Percentiles rank a stretch among this genome's conserved stretches.
These are phyloP conservation scores for Aspergillus ruber DNA, from an alignment of 2,329 filamentous ascomycete genomes.

Conservation along the genomic window DNA sequence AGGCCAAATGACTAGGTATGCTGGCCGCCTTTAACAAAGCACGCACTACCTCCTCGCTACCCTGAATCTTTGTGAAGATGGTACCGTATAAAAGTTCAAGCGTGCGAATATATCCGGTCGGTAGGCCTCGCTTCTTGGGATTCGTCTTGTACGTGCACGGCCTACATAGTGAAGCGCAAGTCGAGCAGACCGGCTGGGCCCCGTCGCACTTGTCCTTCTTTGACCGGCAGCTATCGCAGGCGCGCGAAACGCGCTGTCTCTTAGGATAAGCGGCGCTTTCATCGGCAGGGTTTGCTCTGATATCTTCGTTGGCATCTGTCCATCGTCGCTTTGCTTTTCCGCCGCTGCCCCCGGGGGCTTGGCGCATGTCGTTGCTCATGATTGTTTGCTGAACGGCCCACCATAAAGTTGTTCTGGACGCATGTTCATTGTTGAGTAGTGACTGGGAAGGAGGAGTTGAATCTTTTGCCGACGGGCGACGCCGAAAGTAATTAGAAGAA, in stretches of 20 bases:
- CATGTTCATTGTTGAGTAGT: conserved; percentile 23
- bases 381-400: conserved; percentile 20
- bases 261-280: conserved; percentile 40
- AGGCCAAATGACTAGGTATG: conserved; percentile 27
- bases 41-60: conserved; percentile 53
- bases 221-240: conserved; percentile 62
- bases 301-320: conserved; percentile 24
- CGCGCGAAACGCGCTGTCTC: conserved; percentile 60
- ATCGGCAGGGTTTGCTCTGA: conserved; percentile 18
- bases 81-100: conserved; percentile 64
- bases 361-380: conserved; percentile 29
- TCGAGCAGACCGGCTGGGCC: conserved; percentile 58
- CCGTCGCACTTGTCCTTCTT: conserved; percentile 70
- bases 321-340: conserved; percentile 26
- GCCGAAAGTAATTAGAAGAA: background rate
- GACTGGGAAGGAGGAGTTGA: conserved; percentile 16
- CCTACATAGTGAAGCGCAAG: conserved; percentile 58
- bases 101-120: conserved; percentile 71
- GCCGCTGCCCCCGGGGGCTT: conserved; percentile 21
- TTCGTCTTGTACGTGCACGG: conserved; percentile 65
- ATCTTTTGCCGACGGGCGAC: conserved; percentile 23
- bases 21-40: conserved; percentile 47
- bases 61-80: conserved; percentile 57
- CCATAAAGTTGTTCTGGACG: conserved; percentile 13
- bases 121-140: conserved; percentile 70